phyloP scores from a whole-genome alignment of 1,284 basidiomycete species.

The Pisolithus thermaeus region DNA sequence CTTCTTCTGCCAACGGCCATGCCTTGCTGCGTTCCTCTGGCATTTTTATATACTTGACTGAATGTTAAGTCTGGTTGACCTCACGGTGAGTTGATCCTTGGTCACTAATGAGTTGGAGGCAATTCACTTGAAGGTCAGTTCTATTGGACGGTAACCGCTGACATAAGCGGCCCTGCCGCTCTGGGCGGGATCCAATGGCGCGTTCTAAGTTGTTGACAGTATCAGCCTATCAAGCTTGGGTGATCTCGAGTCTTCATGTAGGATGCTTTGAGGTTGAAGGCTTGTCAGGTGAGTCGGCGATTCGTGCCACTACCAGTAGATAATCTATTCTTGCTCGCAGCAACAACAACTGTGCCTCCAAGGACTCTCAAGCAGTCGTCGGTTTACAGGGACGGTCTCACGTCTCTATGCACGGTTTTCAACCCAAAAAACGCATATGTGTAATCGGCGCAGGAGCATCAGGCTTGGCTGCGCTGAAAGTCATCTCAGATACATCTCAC shows the following conservation, averaged over 20 bases:
- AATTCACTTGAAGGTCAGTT: no score
- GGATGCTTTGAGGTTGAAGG: no score
- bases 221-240: no score
- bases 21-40: constrained; percentile 70
- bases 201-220: no score
- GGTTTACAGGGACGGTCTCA: no score
- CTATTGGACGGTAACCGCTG: background rate
- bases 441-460: constrained; percentile 66
- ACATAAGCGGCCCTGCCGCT: background rate
- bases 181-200: no score
- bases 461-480: constrained; percentile 62
- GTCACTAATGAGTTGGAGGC: constrained; percentile 31
- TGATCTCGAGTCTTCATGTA: no score
- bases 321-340: no score
- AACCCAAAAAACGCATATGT: constrained; percentile 42
- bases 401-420: constrained; percentile 13
- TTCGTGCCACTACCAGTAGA: no score
- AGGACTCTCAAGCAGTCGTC: no score
- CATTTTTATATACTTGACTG: constrained; percentile 37
- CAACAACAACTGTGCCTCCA: no score
- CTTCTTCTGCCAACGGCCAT: constrained; percentile 88
- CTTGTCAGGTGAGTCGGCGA: no score
- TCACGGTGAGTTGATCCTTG: constrained; percentile 75
- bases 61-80: constrained; percentile 40
- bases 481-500: constrained; percentile 51